These are phyloP conservation scores for Prinsepia uniflora DNA, from an alignment of 306 rosid species.

Conservation along the genomic window DNA sequence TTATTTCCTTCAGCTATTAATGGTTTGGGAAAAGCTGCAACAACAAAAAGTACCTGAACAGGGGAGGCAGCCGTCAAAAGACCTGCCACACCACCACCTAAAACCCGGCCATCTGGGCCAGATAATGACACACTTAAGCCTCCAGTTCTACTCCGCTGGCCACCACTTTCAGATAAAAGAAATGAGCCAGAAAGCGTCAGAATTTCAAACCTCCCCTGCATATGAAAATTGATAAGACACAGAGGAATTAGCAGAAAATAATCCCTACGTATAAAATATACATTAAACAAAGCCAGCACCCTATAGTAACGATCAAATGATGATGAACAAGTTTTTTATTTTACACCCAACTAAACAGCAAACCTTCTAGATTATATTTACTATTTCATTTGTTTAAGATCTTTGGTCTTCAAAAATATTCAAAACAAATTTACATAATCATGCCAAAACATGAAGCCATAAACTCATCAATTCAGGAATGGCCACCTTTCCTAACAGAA, in stretches of 20 bases:
- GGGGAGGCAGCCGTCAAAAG: constrained; percentile 71
- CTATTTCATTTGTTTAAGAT: neutral
- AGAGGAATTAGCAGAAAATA: neutral
- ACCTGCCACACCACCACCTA: constrained; percentile 75
- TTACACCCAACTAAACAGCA: neutral
- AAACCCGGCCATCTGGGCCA: constrained; percentile 66
- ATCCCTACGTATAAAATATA: neutral
- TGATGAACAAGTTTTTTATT: neutral
- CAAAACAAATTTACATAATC: neutral
- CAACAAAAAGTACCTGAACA: constrained; percentile 49
- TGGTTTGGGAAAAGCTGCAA: neutral
- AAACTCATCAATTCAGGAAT: neutral
- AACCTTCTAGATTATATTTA: neutral
- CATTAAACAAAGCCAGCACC: neutral
- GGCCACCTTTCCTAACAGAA: neutral
- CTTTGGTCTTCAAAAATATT: neutral
- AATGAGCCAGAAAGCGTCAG: constrained; percentile 66
- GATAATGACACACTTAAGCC: constrained; percentile 61
- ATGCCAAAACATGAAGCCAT: neutral
- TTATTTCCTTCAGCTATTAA: neutral
- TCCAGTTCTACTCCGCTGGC: constrained; percentile 46
- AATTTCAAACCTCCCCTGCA: constrained; percentile 78
- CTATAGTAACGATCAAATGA: neutral
- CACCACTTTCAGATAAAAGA: constrained; percentile 40
- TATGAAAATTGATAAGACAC: constrained; percentile 6